Evolutionary conservation across 805 yeast species (phyloP), one percentile per base, ranked within the genome.

Genomic region (Cyberlindnera veronae): DNA sequence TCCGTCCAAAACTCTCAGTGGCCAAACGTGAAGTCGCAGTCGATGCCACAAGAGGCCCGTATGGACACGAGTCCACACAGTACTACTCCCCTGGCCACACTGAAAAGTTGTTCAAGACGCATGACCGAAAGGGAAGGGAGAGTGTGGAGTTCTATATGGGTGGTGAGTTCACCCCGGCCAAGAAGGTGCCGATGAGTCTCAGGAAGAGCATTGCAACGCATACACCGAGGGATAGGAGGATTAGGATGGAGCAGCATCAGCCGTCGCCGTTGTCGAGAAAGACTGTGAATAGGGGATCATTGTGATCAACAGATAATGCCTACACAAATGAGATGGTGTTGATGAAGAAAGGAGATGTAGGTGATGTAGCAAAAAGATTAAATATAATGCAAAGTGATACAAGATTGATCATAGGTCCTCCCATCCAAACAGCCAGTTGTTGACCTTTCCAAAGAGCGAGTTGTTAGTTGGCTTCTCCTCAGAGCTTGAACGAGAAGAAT

Each of bases 1-100:
- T 82, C 14, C 71, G 71, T 26, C 89, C 88, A 3, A 70, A 71
- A 36, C 61, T 75, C 2, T 67, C 77, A 8, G 68, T 69, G 10
- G 58, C 66, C 34, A 68, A 69, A 34, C 74, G 79, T 49, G 87
- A 84, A 49, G 87, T 74, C 6, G 67, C 74, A 17, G 67, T 82
- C 6, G 84, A 78, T 58, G 79, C 84, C 3, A 75, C 81, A 51
- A 37, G 29, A 15, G 61, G 61, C 1, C 69, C 64, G 3, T 42
- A 46, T 32, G 50, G 48, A 10, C 36, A 40, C 17, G 55, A 57
- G 2, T 44, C 46, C 11, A 56, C 55, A 11, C 51, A 53, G 10
- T 62, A 62, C 45, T 59, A 46, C 34, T 58, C 70, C 4, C 58
- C 67, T 3, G 52, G 55, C 6, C 44, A 57, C 7, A 50, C 49